These are phyloP conservation scores for Millerozyma miso DNA, from an alignment of 805 yeast genomes.

Conservation along the genomic window DNA sequence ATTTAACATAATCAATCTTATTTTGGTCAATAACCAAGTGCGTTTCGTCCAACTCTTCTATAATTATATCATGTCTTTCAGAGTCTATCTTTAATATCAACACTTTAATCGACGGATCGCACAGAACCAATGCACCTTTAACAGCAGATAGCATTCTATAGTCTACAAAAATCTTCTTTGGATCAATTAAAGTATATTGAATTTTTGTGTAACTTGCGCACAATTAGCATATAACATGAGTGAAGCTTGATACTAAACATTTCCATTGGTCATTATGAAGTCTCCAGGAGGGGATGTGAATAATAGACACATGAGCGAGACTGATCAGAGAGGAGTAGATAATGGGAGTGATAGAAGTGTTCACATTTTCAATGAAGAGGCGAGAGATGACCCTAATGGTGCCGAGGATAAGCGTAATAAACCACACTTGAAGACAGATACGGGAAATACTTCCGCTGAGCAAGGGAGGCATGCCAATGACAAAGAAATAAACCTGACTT, in stretches of 20 bases:
- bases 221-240: neutral
- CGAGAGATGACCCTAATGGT: neutral
- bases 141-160: conserved; percentile 39
- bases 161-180: neutral
- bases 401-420: neutral
- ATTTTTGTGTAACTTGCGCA: neutral
- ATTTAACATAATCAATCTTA: conserved; percentile 71
- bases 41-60: conserved; percentile 84
- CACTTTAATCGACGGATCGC: conserved; percentile 93
- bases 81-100: conserved; percentile 79
- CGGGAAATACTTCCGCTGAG: too few species aligned
- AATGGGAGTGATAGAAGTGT: conserved; percentile 3
- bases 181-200: too few species aligned
- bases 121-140: conserved; percentile 40
- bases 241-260: neutral
- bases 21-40: conserved; percentile 78
- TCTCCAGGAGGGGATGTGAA: neutral
- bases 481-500: too few species aligned
- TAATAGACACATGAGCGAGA: neutral
- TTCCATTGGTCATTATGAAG: neutral
- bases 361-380: conserved; percentile 6
- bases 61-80: conserved; percentile 61
- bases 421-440: neutral
- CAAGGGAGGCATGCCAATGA: too few species aligned
- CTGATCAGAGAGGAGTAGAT: neutral